Percentiles rank a stretch among this genome's conserved stretches.
Evolutionary conservation across 2,329 filamentous ascomycete species (phyloP).

Genomic region (Xylariales sp.): DNA sequence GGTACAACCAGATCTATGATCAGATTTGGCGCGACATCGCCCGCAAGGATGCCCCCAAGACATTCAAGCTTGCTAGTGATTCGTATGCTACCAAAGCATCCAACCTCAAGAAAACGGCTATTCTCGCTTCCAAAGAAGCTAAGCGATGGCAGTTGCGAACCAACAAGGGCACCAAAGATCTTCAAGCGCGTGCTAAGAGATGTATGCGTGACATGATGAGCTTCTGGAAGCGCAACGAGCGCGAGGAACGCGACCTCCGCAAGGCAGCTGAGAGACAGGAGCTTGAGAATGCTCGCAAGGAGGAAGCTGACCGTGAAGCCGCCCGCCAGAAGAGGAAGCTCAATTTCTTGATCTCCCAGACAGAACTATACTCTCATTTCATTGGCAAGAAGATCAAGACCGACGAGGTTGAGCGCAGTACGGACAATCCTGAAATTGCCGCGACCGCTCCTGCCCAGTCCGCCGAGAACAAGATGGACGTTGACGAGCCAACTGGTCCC

Average conservation of each 20-base stretch:
- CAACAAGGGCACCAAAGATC: constrained; percentile 98
- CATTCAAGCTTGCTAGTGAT: constrained; percentile 80
- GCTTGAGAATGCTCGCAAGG: constrained; percentile 92
- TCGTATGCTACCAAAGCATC: constrained; percentile 84
- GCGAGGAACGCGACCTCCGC: constrained; percentile 89
- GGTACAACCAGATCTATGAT: constrained; percentile 94
- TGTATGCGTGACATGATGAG: constrained; percentile 99
- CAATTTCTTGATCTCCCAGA: constrained; percentile 98
- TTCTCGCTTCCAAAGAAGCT: constrained; percentile 93
- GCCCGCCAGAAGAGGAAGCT: constrained; percentile 97
- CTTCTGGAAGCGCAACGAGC: constrained; percentile 99
- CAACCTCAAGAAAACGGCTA: constrained; percentile 97
- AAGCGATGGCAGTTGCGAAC: constrained; percentile 96
- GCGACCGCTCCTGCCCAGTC: constrained; percentile 43
- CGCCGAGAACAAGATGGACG: constrained; percentile 38
- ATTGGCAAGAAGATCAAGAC: constrained; percentile 99
- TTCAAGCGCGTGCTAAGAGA: constrained; percentile 92
- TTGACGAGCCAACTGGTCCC: constrained; percentile 49
- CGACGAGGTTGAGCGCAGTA: constrained; percentile 86
- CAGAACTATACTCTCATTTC: constrained; percentile 97
- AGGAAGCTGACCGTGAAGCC: constrained; percentile 94
- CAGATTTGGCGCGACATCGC: constrained; percentile 96
- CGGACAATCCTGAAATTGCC: constrained; percentile 72
- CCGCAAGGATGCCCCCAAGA: constrained; percentile 88
- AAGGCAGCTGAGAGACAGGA: constrained; percentile 95